phyloP scores from a whole-genome alignment of 345 rosid genomes.

The Stellera chamaejasme region DNA sequence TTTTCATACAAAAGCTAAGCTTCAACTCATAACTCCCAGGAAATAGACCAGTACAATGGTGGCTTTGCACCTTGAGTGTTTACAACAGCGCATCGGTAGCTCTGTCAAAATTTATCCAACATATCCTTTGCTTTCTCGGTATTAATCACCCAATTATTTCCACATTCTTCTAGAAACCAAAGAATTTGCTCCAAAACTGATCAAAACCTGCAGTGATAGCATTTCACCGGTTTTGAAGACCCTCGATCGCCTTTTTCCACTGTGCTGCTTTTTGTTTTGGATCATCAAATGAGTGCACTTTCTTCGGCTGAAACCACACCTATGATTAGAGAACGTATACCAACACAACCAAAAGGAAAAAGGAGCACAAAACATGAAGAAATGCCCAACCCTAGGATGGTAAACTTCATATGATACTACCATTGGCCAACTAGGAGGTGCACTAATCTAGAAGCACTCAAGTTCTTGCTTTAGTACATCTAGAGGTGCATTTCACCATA shows the following conservation, averaged over 20 bases:
- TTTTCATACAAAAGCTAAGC: constrained; percentile 9
- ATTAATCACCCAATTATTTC: constrained; percentile 12
- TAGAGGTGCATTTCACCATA: too few species aligned
- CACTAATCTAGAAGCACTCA: too few species aligned
- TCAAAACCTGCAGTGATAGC: constrained; percentile 8
- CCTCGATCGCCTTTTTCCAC: constrained; percentile 94
- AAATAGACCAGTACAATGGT: neutral
- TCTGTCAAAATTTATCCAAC: constrained; percentile 16
- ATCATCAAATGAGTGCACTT: constrained; percentile 87
- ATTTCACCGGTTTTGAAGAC: constrained; percentile 73
- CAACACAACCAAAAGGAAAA: too few species aligned
- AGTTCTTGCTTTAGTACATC: too few species aligned
- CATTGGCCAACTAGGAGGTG: too few species aligned
- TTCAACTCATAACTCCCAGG: neutral
- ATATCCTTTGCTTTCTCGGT: constrained; percentile 15
- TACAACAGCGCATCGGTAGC: constrained; percentile 10
- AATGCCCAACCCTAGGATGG: neutral
- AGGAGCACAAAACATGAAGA: neutral
- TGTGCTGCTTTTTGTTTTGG: constrained; percentile 83
- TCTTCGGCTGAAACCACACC: constrained; percentile 65
- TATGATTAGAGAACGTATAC: too few species aligned
- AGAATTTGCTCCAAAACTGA: constrained; percentile 17
- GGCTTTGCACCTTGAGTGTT: constrained; percentile 16
- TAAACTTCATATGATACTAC: too few species aligned
- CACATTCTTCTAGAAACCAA: constrained; percentile 15